These are phyloP conservation scores for Orbilia ellipsospora DNA, from an alignment of 2,329 filamentous ascomycete genomes.

Conservation along the genomic window DNA sequence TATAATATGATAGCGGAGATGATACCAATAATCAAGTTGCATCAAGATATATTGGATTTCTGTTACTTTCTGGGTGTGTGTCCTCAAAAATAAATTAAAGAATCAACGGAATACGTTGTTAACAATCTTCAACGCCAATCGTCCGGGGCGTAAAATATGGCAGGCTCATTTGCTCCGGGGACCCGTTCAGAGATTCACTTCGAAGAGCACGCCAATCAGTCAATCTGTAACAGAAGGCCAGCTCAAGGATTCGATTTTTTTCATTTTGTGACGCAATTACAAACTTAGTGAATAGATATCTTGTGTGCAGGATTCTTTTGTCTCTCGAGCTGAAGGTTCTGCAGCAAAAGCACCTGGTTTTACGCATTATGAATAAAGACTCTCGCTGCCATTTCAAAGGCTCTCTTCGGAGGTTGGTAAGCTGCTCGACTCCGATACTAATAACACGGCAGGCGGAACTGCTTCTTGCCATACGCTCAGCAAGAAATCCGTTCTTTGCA, in stretches of 20 bases:
- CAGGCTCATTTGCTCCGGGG: constrained; percentile 13
- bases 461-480: constrained; percentile 18
- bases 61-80: constrained; percentile 18
- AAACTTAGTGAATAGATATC: constrained; percentile 16
- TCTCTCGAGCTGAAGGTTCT: constrained; percentile 15
- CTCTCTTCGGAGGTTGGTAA: constrained; percentile 17
- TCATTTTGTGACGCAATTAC: constrained; percentile 37
- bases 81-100: constrained; percentile 24
- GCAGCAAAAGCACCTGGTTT: not conserved
- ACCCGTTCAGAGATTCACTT: constrained; percentile 33
- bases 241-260: constrained; percentile 18
- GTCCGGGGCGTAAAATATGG: constrained; percentile 7
- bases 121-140: constrained; percentile 20
- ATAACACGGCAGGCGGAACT: constrained; percentile 46
- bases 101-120: not conserved
- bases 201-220: constrained; percentile 14
- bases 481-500: not conserved
- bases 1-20: not conserved
- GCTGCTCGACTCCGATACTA: constrained; percentile 18
- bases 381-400: constrained; percentile 7
- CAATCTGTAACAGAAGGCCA: constrained; percentile 20
- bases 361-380: not conserved
- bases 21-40: constrained; percentile 17
- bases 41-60: not conserved
- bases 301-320: constrained; percentile 23